A percentile compares a stretch with the other conserved stretches of the same genome.
phyloP scores from a whole-genome alignment of 768 basidiomycete genomes.

The Trametopsis cervina region DNA sequence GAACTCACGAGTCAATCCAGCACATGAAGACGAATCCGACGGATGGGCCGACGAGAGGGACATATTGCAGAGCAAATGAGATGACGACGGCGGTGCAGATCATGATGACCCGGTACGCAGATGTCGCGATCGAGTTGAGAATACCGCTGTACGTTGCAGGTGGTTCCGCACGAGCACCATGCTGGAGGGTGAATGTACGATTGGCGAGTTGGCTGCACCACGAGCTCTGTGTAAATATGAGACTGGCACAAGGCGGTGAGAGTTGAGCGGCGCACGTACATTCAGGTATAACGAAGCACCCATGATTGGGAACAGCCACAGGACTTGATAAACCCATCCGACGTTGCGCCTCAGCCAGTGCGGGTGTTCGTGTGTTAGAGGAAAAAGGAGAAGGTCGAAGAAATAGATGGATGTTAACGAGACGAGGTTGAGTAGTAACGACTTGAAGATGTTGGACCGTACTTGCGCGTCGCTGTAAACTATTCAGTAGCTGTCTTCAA shows the following conservation, averaged over 20 bases:
- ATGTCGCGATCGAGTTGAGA: constrained; percentile 68
- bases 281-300: constrained; percentile 77
- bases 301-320: constrained; percentile 79
- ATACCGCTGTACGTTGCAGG: constrained; percentile 62
- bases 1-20: constrained; percentile 83
- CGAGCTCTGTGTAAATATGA: constrained; percentile 41
- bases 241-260: no score
- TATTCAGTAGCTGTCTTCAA: constrained; percentile 8
- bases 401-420: constrained; percentile 67
- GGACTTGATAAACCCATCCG: constrained; percentile 65
- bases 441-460: constrained; percentile 68
- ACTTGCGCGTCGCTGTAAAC: constrained; percentile 64
- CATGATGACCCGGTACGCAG: constrained; percentile 79
- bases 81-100: constrained; percentile 67
- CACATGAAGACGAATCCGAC: constrained; percentile 70
- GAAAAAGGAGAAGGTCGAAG: constrained; percentile 68
- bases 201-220: constrained; percentile 77
- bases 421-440: constrained; percentile 61
- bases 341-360: constrained; percentile 68
- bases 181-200: constrained; percentile 63
- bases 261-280: constrained; percentile 31
- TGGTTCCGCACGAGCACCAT: constrained; percentile 54
- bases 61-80: constrained; percentile 52
- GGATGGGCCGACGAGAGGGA: constrained; percentile 59
- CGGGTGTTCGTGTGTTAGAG: constrained; percentile 52